Base-by-base conservation (phyloP, 768 basidiomycete species). In the Artomyces pyxidatus region DNA sequence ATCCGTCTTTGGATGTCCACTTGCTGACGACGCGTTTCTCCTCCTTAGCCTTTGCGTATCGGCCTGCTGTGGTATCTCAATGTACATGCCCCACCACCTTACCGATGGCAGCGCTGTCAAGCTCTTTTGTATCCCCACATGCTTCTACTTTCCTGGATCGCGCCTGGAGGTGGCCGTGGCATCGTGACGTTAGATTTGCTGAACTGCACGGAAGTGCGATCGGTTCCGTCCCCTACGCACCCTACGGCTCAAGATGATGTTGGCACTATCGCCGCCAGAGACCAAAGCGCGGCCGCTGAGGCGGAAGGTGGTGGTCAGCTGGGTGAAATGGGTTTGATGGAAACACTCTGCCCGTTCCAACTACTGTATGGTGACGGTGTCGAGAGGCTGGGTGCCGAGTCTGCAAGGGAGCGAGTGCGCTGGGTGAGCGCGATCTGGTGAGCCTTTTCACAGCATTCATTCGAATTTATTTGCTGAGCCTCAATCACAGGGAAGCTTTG, bases 391-490 rank as follows among this genome's bases (percentile, higher is more conserved):
- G 92, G 84, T 5, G 84, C 88, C n/a, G 92, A 94, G 61, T 92
- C 88, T 55, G 75, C 91, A 6, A 65, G 86, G 50, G 88, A 93
- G 63, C 73, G 92, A 56, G 84, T 90, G 45, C 80, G 85, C 64
- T 96, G 93, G 93, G 90, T 94, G 11, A 88, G 87, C 59, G 78
- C 89, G 4, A 77, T 96, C 47, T 92, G 88, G 93, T 91, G 59
- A 42, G 80, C 50, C 45, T 30, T 51, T 37, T 41, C 47, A 23
- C 10, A 22, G 30, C 41, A 12, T 46, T 3, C 2, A 40, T 41
- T 21, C 40, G 49, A 14, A 42, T 53, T 16, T 53, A 19, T 37
- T 25, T 25, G 29, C 21, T 10, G 16, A 50, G 21, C 39, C 32
- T 44, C 27, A 19, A n/a, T 25, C 32, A 28, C 53, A 93, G 89